Evolutionary conservation across 2,329 filamentous ascomycete species (phyloP), one percentile per base, ranked within the genome.

Genomic region (Boeremia lycopersici): DNA sequence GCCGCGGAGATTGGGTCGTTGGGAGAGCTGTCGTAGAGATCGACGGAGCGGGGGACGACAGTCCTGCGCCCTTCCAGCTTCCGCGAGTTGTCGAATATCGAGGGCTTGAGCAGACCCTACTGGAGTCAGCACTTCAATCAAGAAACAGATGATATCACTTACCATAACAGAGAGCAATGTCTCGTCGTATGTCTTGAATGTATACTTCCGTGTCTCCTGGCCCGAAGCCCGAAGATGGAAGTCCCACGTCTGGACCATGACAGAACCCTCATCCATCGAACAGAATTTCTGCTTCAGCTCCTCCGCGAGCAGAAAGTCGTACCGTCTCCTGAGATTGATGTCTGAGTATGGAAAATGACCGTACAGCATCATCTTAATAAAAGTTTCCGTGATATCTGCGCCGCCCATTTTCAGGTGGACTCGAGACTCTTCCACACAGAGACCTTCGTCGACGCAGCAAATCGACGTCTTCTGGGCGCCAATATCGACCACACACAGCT

Each of bases 401-500:
- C 95, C 95, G 45, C 95, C 95, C 67, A 89, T 96, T 74, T 99
- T 98, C 61, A 99, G 79, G 73, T 98, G 98, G 71, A 99, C 86
- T 13, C 95, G 86, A 13, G 95, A 99, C 71, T 97, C 93, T 61
- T 98, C 95, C 25, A 96, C 84, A 69, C 91, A 92, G 76, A 99
- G 89, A 2, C 95, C 95, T 74, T 99, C 95, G 68, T 99, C 95
- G 10, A 99, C 93, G 64, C 95, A 99, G 59, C 93, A 93, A 29
- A 99, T 89, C 0, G 95, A 96, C 1, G 95, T 98, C 82, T 99
- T 99, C 72, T 98, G 92, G 0, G 95, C 93, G 11, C 95, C 95
- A 52, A 99, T 89, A 72, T 99, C 95, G 10, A 99, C 92, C 51
- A 99, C 92, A 66, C 95, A 99, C 17, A 91, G 90, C 59, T 90